These are phyloP conservation scores for Coniochaeta ligniaria DNA, from an alignment of 2,329 filamentous ascomycete genomes.

Conservation along the genomic window DNA sequence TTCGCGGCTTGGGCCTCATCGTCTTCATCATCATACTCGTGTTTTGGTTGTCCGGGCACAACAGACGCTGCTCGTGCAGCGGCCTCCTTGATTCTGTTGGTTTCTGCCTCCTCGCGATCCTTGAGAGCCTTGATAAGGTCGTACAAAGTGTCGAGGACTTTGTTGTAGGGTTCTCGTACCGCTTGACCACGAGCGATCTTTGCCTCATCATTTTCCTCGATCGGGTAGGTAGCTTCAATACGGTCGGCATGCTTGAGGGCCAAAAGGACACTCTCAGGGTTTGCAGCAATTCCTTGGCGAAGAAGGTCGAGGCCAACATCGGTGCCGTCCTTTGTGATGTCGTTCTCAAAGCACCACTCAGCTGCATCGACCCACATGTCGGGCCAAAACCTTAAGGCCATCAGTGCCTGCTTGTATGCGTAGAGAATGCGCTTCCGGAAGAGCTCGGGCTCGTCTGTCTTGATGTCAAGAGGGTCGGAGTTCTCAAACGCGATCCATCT, in stretches of 20 bases:
- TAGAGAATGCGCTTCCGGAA: conserved; percentile 79
- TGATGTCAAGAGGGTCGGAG: conserved; percentile 80
- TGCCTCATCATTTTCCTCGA: conserved; percentile 68
- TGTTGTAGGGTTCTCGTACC: conserved; percentile 77
- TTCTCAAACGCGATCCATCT: conserved; percentile 95
- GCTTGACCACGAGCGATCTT: conserved; percentile 70
- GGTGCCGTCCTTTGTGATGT: conserved; percentile 53
- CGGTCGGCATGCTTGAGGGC: conserved; percentile 86
- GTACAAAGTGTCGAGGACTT: conserved; percentile 81
- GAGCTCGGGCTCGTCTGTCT: conserved; percentile 67
- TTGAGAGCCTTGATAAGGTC: conserved; percentile 70
- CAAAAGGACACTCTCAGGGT: conserved; percentile 87
- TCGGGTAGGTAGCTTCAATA: conserved; percentile 69
- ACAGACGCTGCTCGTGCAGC: conserved; percentile 28
- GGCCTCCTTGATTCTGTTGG: conserved; percentile 48
- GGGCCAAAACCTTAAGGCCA: conserved; percentile 90
- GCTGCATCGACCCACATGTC: conserved; percentile 94
- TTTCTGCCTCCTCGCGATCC: conserved; percentile 50
- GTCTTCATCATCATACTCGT: conserved; percentile 31
- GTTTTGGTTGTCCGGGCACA: conserved; percentile 9
- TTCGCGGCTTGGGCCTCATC: conserved; percentile 43
- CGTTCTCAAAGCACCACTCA: conserved; percentile 83
- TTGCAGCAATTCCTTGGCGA: conserved; percentile 74
- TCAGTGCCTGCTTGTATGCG: conserved; percentile 87
- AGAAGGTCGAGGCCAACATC: conserved; percentile 67